These are phyloP conservation scores for Penicillium goetzii DNA, from an alignment of 495 filamentous ascomycete genomes.

Conservation along the genomic window DNA sequence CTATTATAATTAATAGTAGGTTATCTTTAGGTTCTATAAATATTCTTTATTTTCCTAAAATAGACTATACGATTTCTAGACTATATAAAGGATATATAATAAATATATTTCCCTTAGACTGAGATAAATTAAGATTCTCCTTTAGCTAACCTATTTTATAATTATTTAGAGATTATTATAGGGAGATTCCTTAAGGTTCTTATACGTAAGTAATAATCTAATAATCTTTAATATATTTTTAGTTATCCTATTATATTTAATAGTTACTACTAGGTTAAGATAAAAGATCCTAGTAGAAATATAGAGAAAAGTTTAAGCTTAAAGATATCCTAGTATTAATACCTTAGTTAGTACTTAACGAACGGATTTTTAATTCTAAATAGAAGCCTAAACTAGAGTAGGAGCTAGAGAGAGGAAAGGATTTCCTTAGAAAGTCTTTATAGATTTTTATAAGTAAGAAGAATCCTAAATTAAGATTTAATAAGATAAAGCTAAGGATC, in stretches of 20 bases:
- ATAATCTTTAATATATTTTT: background rate
- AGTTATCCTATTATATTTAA: background rate
- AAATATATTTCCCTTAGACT: background rate
- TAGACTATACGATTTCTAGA: background rate
- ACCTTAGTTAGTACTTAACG: background rate
- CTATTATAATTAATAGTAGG: no score
- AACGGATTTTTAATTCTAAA: background rate
- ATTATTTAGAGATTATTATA: background rate
- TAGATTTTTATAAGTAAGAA: background rate
- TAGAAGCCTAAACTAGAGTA: background rate
- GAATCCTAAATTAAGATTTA: background rate
- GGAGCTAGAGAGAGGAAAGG: constrained; percentile 1
- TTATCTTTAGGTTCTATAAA: no score
- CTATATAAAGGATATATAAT: background rate
- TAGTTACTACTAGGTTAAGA: background rate
- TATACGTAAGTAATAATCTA: background rate
- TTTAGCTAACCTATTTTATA: background rate
- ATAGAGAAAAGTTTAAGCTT: background rate
- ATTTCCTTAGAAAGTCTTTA: background rate
- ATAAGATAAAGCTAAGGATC: constrained; percentile 2
- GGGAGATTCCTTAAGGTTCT: background rate
- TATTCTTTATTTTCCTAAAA: background rate
- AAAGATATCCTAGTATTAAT: background rate
- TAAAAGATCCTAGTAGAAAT: background rate
- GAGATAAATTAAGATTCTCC: background rate